phyloP scores from a whole-genome alignment of 768 basidiomycete genomes.

The Thelephora aurantiotincta region DNA sequence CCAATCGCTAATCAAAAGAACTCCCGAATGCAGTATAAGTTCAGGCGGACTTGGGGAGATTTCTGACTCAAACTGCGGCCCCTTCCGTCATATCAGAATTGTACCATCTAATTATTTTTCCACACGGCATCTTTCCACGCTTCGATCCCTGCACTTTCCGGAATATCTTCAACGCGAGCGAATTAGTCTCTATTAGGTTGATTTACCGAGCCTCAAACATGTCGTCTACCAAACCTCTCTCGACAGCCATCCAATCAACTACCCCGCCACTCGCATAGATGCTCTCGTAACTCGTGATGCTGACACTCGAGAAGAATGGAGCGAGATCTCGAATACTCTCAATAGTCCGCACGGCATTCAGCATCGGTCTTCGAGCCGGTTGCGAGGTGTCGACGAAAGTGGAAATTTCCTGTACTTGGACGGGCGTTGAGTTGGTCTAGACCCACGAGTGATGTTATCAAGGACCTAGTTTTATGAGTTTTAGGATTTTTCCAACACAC shows the following conservation, averaged over 20 bases:
- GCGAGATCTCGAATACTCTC: conserved; percentile 75
- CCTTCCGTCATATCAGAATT: too few relatives aligned
- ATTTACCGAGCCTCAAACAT: conserved; percentile 73
- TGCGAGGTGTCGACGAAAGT: conserved; percentile 16
- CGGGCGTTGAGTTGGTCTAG: too few relatives aligned
- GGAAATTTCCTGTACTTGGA: background rate
- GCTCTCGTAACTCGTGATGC: conserved; percentile 81
- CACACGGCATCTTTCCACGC: too few relatives aligned
- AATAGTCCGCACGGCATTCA: conserved; percentile 56
- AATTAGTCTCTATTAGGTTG: too few relatives aligned
- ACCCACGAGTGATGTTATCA: too few relatives aligned
- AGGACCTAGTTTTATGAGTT: too few relatives aligned
- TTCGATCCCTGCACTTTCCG: too few relatives aligned
- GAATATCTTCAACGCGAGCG: too few relatives aligned
- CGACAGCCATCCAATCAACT: conserved; percentile 85
- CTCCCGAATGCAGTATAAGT: conserved; percentile 69
- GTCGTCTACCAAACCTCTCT: conserved; percentile 67
- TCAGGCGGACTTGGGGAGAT: conserved; percentile 79
- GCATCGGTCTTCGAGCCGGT: conserved; percentile 58
- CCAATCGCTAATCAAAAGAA: conserved; percentile 36
- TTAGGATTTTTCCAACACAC: conserved; percentile 5
- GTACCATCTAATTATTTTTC: too few relatives aligned
- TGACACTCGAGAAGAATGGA: conserved; percentile 86
- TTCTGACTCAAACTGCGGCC: conserved; percentile 32
- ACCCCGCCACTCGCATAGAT: conserved; percentile 71